A percentile compares a stretch with the other conserved stretches of the same genome.
phyloP scores from a whole-genome alignment of 73 alveolate species.

The Loxodes magnus region DNA sequence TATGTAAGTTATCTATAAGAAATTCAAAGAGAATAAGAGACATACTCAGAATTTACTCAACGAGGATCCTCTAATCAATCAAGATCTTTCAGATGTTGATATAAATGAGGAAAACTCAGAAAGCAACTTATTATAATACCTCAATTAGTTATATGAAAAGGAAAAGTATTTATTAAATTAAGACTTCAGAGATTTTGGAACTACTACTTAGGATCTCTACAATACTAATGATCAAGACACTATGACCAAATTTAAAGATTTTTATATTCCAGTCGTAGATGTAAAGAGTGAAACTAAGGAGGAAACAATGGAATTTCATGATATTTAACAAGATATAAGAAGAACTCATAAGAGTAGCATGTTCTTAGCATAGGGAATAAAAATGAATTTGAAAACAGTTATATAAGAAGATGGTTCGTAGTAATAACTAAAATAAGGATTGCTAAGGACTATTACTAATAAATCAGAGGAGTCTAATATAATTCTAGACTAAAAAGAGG shows the following conservation, averaged over 20 bases:
- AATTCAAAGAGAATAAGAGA: neutral
- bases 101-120: neutral
- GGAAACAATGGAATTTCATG: too few species aligned
- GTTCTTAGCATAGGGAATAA: too few species aligned
- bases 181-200: conserved; percentile 4
- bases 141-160: neutral
- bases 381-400: too few species aligned
- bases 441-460: too few species aligned
- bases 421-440: too few species aligned
- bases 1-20: neutral
- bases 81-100: conserved; percentile 1
- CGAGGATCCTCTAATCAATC: neutral
- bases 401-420: too few species aligned
- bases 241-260: conserved; percentile 1
- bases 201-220: neutral
- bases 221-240: neutral
- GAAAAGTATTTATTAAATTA: conserved; percentile 4
- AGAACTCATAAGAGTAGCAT: too few species aligned
- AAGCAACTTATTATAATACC: neutral
- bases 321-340: too few species aligned
- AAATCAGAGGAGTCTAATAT: too few species aligned
- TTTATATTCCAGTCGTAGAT: neutral
- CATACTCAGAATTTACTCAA: neutral
- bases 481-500: too few species aligned
- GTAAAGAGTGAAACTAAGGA: too few species aligned